Evolutionary conservation across 176 grass and related monocot species (phyloP), one percentile per base, ranked within the genome.

Genomic region (Miscanthus lutarioriparius): DNA sequence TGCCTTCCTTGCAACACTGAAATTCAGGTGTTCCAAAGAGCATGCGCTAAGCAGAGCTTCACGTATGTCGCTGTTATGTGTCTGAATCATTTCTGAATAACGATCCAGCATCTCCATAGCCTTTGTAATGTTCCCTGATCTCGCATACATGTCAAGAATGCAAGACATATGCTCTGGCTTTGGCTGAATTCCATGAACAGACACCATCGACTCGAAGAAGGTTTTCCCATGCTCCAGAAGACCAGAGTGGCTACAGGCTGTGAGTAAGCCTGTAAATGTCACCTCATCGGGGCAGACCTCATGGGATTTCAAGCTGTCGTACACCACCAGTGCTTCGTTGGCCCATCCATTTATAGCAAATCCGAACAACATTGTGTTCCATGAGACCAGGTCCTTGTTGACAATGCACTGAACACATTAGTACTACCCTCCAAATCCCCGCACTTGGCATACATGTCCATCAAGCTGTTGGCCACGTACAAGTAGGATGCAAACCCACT

Each of bases 371-470:
- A 94, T 92, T 17, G 90, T 82, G 47, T 94, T 94, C 90, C 92
- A 94, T 36, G 92, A 87, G 3, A 94, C 80, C 61, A 91, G 23
- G 37, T 94, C 90, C 63, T 91, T 92, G 8, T 7, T 19, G 56
- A 36, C 10, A 19, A 86, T 64, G 10, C 38, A 59, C 64, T 47
- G 74, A 92, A 92, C 32, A 88, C 82, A 80, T 64, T 75, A 37
- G 14, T 72, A n/a, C 79, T 54, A 6, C 82, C 51, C 6, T 86
- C 39, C 9, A 92, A 37, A 53, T 90, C 87, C 8, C 92, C 92
- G 0, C 90, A 94, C 78, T 90, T 94, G 64, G 82, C 78, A 79
- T 94, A 94, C 87, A 94, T 90, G 79, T 92, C 88, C 45, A 94
- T 74, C 47, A 94, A 87, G 79, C 90, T 84, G 74, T 94, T 94